These are phyloP conservation scores for Dendrobium catenatum DNA, from an alignment of 106 monocot genomes.

Conservation along the genomic window DNA sequence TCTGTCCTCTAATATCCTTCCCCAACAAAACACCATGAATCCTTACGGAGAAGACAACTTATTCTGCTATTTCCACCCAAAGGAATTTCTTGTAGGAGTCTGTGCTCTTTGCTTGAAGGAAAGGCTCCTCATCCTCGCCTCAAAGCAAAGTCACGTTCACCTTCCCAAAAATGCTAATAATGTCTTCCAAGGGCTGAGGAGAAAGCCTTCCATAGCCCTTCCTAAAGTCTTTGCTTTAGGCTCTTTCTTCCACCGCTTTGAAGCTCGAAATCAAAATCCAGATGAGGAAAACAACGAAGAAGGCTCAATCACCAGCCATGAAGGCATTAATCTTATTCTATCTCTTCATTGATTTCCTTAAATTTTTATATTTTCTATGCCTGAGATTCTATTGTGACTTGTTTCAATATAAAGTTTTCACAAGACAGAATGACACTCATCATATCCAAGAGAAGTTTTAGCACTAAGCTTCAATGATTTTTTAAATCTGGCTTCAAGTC, in stretches of 20 bases:
- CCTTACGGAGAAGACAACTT: conserved; percentile 9
- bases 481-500: no score
- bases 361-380: neutral
- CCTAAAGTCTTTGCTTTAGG: conserved; percentile 3
- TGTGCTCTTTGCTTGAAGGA: conserved; percentile 86
- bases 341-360: neutral
- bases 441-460: no score
- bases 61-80: conserved; percentile 71
- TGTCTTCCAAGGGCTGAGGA: neutral
- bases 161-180: conserved; percentile 8
- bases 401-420: no score
- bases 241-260: neutral
- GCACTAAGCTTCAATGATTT: no score
- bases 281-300: neutral
- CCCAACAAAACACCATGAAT: neutral
- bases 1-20: no score
- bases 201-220: neutral
- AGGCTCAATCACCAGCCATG: conserved; percentile 4
- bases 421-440: no score
- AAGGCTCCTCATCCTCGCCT: conserved; percentile 59
- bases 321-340: neutral
- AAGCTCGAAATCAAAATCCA: neutral
- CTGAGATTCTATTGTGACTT: neutral
- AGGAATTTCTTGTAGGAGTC: conserved; percentile 49
- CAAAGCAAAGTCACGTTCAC: conserved; percentile 28